Percentiles rank a stretch among this genome's conserved stretches.
phyloP scores from a whole-genome alignment of 352 stramenopile genomes.

The Phytophthora litchii region DNA sequence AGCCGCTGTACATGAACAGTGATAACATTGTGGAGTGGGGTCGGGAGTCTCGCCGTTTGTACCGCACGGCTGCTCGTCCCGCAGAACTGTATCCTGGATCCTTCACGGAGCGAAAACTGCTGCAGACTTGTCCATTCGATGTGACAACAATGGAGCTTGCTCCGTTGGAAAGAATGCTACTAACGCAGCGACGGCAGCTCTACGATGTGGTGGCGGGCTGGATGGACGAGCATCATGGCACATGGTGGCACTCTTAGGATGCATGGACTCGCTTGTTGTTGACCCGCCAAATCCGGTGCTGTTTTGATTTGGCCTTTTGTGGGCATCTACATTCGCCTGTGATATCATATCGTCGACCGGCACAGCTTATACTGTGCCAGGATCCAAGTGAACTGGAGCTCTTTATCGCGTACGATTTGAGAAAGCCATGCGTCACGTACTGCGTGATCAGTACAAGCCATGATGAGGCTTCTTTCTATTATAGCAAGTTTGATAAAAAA shows the following conservation, averaged over 20 bases:
- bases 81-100: slow-evolving; percentile 43
- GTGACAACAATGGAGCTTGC: slow-evolving; percentile 35
- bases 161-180: slow-evolving; percentile 21
- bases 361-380: too few relatives aligned
- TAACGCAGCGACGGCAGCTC: slow-evolving; percentile 29
- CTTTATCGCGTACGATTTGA: background rate
- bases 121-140: slow-evolving; percentile 46
- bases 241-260: slow-evolving; percentile 14
- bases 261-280: background rate
- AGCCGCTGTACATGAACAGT: slow-evolving; percentile 60
- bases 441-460: too few relatives aligned
- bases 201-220: slow-evolving; percentile 30
- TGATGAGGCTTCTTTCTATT: background rate
- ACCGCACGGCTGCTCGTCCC: slow-evolving; percentile 34
- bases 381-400: slow-evolving; percentile 2
- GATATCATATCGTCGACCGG: background rate
- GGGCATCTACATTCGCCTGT: slow-evolving; percentile 3
- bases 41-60: slow-evolving; percentile 22
- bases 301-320: slow-evolving; percentile 6
- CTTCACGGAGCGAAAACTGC: slow-evolving; percentile 40
- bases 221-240: slow-evolving; percentile 12
- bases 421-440: background rate
- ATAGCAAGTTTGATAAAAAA: background rate
- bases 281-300: background rate
- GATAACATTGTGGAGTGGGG: slow-evolving; percentile 49